Conservation (phyloP, 2,329 filamentous ascomycete species). For the Curvularia sp. region DNA sequence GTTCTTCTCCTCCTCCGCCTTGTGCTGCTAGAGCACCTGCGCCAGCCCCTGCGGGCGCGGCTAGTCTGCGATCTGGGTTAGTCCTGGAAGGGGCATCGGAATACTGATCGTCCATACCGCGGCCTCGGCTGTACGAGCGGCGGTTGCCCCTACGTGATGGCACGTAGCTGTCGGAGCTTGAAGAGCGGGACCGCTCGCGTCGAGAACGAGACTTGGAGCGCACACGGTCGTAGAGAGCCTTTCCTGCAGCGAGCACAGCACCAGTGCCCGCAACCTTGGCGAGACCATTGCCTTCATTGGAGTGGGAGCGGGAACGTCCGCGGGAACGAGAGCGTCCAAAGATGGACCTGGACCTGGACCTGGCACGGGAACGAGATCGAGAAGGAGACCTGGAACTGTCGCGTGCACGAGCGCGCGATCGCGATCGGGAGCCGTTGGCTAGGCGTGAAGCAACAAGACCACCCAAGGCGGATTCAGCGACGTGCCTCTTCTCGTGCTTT, state of each 20-base stretch:
- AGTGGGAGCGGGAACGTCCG: slow-evolving; percentile 52
- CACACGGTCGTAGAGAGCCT: slow-evolving; percentile 62
- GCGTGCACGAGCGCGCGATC: slow-evolving; percentile 58
- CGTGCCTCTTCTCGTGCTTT: slow-evolving; percentile 78
- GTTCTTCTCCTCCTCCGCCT: slow-evolving; percentile 29
- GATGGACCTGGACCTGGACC: slow-evolving; percentile 58
- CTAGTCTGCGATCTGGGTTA: slow-evolving; percentile 51
- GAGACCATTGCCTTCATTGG: slow-evolving; percentile 58
- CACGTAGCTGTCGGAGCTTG: slow-evolving; percentile 61
- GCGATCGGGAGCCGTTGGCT: slow-evolving; percentile 77
- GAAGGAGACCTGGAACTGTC: slow-evolving; percentile 49
- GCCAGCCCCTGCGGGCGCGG: slow-evolving; percentile 45
- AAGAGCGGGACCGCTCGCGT: slow-evolving; percentile 48
- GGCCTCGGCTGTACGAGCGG: slow-evolving; percentile 47
- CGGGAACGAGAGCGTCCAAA: slow-evolving; percentile 54
- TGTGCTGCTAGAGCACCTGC: slow-evolving; percentile 46
- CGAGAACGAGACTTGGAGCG: slow-evolving; percentile 61
- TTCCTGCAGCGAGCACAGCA: slow-evolving; percentile 59
- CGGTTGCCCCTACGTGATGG: slow-evolving; percentile 56
- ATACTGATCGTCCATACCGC: slow-evolving; percentile 56
- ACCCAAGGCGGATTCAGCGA: slow-evolving; percentile 86
- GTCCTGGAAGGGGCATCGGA: slow-evolving; percentile 46
- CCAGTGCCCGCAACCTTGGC: slow-evolving; percentile 59
- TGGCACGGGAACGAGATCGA: slow-evolving; percentile 71
- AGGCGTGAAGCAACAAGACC: slow-evolving; percentile 86